These are phyloP conservation scores for Moricandia moricandioides DNA, from an alignment of 345 rosid species.

Conservation along the genomic window DNA sequence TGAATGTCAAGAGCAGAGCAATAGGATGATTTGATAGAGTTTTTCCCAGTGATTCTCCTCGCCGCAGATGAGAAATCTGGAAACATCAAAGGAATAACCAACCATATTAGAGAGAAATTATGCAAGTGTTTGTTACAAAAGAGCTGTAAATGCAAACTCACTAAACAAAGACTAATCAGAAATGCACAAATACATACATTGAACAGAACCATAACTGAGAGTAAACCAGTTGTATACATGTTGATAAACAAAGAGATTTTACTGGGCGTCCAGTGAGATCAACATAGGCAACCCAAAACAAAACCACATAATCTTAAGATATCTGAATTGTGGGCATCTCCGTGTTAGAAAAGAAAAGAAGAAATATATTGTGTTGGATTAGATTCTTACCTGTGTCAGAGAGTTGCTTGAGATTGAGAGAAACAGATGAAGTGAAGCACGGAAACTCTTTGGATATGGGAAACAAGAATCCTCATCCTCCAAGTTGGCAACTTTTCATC, in stretches of 20 bases:
- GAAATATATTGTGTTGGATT: background rate
- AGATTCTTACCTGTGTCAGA: constrained; percentile 5
- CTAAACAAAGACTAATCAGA: background rate
- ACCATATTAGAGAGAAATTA: background rate
- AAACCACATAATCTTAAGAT: background rate
- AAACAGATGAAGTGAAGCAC: background rate
- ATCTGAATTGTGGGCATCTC: background rate
- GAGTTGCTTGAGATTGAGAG: background rate
- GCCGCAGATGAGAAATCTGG: background rate
- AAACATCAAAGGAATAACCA: background rate
- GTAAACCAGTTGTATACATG: background rate
- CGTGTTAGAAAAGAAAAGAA: background rate
- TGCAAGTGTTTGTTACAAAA: background rate
- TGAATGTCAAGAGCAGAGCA: background rate
- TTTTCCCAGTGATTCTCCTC: background rate
- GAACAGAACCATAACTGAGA: background rate
- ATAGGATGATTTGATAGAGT: background rate
- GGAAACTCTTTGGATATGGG: background rate
- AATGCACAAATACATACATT: background rate
- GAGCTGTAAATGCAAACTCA: background rate
- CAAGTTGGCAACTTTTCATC: constrained; percentile 5
- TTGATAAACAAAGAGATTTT: background rate
- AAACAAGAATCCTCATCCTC: background rate
- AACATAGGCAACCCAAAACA: background rate
- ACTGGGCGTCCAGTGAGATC: background rate